A percentile compares a stretch with the other conserved stretches of the same genome.
Evolutionary conservation across 352 stramenopile genomes (phyloP).

Genomic region (Pythium angustatum): DNA sequence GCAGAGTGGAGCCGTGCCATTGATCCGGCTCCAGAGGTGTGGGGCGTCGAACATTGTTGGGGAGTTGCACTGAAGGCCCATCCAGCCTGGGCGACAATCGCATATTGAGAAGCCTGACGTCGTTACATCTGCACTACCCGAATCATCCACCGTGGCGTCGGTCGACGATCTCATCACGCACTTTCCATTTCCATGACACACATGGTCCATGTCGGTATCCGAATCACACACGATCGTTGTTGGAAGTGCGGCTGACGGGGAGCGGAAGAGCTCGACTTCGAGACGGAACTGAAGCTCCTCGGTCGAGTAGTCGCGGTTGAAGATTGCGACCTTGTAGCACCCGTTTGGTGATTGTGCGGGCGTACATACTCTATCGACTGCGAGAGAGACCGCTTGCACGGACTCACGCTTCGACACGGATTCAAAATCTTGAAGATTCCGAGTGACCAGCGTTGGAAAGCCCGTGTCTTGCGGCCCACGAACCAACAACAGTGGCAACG

Average conservation of each 20-base stretch:
- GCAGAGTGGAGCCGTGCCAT: constrained; percentile 55
- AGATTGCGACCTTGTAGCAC: constrained; percentile 73
- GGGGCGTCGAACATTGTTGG: constrained; percentile 53
- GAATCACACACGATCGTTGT: constrained; percentile 24
- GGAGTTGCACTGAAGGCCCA: constrained; percentile 58
- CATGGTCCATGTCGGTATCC: not conserved
- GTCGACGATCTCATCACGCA: constrained; percentile 35
- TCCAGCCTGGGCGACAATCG: constrained; percentile 63
- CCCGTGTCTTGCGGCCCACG: constrained; percentile 47
- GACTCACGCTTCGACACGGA: constrained; percentile 28
- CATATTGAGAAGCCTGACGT: constrained; percentile 35
- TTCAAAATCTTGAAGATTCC: constrained; percentile 57
- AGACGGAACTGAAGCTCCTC: constrained; percentile 45
- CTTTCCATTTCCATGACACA: constrained; percentile 51
- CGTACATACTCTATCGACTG: constrained; percentile 48
- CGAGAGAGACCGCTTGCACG: constrained; percentile 44
- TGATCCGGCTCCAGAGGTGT: constrained; percentile 59
- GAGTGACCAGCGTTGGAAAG: constrained; percentile 50
- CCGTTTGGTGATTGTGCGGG: constrained; percentile 34
- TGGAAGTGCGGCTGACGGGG: constrained; percentile 29
- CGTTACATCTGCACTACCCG: not conserved
- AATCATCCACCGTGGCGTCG: constrained; percentile 6
- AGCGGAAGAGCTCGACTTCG: constrained; percentile 40
- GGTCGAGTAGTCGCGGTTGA: constrained; percentile 65
- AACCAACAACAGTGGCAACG: constrained; percentile 57